These are phyloP conservation scores for Suillus bovinus DNA, from an alignment of 768 basidiomycete genomes.

Conservation along the genomic window DNA sequence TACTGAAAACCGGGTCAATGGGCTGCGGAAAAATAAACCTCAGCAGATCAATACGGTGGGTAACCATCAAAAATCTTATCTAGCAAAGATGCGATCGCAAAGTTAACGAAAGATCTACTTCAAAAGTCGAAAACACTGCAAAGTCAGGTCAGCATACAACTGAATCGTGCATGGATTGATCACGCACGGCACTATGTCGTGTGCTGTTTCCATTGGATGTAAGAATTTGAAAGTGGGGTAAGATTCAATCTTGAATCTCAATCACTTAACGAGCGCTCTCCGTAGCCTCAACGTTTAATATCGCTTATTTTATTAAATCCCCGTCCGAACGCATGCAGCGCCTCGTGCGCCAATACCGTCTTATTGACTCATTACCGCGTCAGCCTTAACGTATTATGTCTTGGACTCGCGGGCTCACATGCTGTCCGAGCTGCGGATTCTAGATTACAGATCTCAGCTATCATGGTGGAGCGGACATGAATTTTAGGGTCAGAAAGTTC, in stretches of 20 bases:
- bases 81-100: neutral
- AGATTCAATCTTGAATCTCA: too few species aligned
- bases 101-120: neutral
- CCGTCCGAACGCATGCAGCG: neutral
- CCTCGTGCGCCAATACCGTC: neutral
- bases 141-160: too few species aligned
- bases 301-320: too few species aligned
- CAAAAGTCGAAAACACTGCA: neutral
- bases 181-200: too few species aligned
- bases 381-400: neutral
- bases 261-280: too few species aligned
- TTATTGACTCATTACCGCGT: neutral
- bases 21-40: too few species aligned
- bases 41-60: neutral
- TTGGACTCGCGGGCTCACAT: neutral
- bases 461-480: neutral
- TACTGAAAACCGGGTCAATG: neutral
- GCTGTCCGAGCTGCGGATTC: neutral
- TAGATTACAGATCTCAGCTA: neutral
- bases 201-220: neutral
- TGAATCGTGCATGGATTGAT: too few species aligned
- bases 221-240: too few species aligned
- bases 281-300: too few species aligned
- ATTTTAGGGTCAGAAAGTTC: neutral
- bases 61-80: neutral